Evolutionary conservation across 225 moss, liverwort and hornwort genomes (phyloP).

Genomic region (Pseudoscleropodium purum): DNA sequence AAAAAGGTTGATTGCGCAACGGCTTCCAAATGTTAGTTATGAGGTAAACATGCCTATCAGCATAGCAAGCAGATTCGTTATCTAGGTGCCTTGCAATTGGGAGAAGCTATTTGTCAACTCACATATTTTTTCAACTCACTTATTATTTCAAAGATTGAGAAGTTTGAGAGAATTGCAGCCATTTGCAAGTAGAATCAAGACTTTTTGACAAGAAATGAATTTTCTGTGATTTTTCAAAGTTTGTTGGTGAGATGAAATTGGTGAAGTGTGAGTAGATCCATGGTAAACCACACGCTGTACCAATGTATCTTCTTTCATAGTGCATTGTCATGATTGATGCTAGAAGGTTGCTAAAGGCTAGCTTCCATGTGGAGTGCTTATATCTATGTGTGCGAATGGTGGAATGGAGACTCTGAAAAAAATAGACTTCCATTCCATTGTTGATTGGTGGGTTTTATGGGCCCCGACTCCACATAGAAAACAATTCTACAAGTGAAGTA

Average conservation of each 20-base stretch:
- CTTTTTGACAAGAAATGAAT: neutral
- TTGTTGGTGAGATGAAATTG: neutral
- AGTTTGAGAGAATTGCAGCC: neutral
- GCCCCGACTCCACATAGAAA: accelerated
- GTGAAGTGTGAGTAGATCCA: neutral
- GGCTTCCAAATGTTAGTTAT: neutral
- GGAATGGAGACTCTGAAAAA: neutral
- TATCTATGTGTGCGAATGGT: neutral
- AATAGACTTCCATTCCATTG: accelerated
- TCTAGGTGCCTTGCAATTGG: neutral
- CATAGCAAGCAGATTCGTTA: too few relatives aligned
- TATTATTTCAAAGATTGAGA: accelerated
- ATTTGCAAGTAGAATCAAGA: neutral
- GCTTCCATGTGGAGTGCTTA: neutral
- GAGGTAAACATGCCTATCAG: too few relatives aligned
- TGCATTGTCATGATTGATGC: neutral
- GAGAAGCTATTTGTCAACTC: neutral
- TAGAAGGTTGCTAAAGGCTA: neutral
- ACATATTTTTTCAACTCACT: accelerated
- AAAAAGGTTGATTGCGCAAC: too few relatives aligned
- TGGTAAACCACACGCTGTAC: accelerated
- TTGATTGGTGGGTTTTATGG: accelerated
- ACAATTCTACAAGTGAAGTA: accelerated
- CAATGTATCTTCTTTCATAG: neutral
- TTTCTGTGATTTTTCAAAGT: neutral